Percentiles rank a stretch among this genome's conserved stretches.
These are phyloP conservation scores for Neofusicoccum kwambonambiense DNA, from an alignment of 2,329 filamentous ascomycete species.

Conservation along the genomic window DNA sequence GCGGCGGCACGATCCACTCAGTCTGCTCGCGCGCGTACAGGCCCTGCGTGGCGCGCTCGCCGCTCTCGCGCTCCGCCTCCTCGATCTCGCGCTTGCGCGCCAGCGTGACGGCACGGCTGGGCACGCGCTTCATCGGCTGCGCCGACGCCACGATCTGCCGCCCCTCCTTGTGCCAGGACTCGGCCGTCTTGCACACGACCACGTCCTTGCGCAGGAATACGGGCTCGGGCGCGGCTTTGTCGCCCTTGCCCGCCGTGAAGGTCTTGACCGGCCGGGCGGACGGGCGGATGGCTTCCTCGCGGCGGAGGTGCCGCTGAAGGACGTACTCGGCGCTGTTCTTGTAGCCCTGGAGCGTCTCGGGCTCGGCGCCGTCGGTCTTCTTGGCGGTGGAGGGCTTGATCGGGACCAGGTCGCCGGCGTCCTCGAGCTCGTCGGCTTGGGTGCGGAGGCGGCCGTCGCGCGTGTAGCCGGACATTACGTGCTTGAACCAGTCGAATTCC, in stretches of 20 bases:
- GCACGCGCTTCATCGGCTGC: conserved; percentile 78
- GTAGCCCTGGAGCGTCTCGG: conserved; percentile 76
- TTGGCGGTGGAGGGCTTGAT: conserved; percentile 60
- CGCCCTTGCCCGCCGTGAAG: conserved; percentile 74
- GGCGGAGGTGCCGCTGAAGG: conserved; percentile 79
- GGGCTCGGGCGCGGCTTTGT: conserved; percentile 70
- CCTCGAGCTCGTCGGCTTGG: conserved; percentile 74
- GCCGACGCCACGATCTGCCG: conserved; percentile 70
- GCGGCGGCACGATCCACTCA: conserved; percentile 89
- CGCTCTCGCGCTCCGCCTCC: conserved; percentile 75
- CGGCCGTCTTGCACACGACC: conserved; percentile 80
- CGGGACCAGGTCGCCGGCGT: conserved; percentile 72
- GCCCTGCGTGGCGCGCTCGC: conserved; percentile 81
- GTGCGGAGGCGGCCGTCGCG: conserved; percentile 57
- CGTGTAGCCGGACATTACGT: conserved; percentile 71
- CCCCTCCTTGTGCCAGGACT: conserved; percentile 98
- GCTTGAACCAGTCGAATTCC: conserved; percentile 84
- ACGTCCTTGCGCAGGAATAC: conserved; percentile 80
- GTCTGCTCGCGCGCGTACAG: conserved; percentile 84
- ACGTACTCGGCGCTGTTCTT: conserved; percentile 84
- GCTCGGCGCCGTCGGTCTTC: conserved; percentile 69
- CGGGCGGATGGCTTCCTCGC: conserved; percentile 82
- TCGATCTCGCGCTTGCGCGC: conserved; percentile 86
- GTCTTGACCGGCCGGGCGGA: conserved; percentile 67
- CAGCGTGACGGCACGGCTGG: conserved; percentile 85